Conservation (phyloP, 1,284 basidiomycete species). For the Ganoderma multipileum region DNA sequence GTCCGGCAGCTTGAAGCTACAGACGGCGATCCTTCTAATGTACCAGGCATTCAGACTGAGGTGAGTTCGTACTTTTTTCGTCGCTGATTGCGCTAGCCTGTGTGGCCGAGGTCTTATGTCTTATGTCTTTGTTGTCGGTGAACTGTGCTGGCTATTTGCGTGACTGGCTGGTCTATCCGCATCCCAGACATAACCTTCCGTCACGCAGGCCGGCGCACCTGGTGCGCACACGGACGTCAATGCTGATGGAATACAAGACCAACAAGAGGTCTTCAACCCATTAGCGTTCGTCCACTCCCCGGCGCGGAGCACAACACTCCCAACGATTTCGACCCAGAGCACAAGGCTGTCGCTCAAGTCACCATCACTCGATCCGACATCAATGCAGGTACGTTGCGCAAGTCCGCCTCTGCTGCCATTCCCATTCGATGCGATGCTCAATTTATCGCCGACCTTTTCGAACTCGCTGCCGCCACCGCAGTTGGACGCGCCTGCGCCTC, state of each 20-base stretch:
- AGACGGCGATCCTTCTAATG: not conserved
- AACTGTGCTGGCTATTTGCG: not conserved
- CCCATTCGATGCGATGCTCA: conserved; percentile 11
- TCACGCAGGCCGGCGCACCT: not conserved
- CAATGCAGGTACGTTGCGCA: conserved; percentile 22
- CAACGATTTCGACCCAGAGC: conserved; percentile 11
- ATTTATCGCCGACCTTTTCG: conserved; percentile 4
- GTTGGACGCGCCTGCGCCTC: conserved; percentile 1
- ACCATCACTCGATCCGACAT: conserved; percentile 3
- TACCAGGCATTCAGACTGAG: not conserved
- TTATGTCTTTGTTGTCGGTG: not conserved
- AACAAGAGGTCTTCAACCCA: conserved; percentile 9
- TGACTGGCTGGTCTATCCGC: not conserved
- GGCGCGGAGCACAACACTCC: conserved; percentile 1
- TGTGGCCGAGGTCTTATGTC: not conserved
- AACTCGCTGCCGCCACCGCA: not conserved
- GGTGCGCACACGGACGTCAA: not conserved
- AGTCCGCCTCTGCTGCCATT: conserved; percentile 6
- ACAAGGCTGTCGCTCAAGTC: conserved; percentile 11
- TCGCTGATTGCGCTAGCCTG: not conserved
- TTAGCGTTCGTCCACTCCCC: conserved; percentile 16
- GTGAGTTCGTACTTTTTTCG: conserved; percentile 5
- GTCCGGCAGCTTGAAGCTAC: conserved; percentile 6
- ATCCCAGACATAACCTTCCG: not conserved
- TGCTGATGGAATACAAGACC: not conserved